Conservation (phyloP, 768 basidiomycete species). For the Amanita molliuscula region DNA sequence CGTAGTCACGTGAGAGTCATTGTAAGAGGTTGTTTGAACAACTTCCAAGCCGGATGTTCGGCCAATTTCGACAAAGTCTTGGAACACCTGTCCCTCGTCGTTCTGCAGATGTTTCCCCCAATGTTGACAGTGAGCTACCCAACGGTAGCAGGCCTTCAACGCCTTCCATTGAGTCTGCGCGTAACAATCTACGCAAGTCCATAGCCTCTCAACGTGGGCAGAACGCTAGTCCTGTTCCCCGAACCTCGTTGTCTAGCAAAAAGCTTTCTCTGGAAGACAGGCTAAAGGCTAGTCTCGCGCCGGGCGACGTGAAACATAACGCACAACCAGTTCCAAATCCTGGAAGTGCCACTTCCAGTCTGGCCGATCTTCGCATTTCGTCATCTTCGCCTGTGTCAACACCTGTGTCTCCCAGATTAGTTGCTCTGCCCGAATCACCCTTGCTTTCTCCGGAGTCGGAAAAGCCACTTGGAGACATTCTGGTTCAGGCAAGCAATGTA, state of each 20-base stretch:
- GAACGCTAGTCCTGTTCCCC: slow-evolving; percentile 23
- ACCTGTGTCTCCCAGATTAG: slow-evolving; percentile 27
- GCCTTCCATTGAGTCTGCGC: slow-evolving; percentile 14
- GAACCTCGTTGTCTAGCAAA: slow-evolving; percentile 9
- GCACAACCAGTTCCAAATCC: background rate
- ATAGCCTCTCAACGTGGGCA: slow-evolving; percentile 38
- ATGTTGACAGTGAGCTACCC: slow-evolving; percentile 14
- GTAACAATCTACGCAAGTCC: slow-evolving; percentile 49
- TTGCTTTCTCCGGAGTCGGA: slow-evolving; percentile 11
- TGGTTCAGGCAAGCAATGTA: background rate
- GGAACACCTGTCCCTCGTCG: slow-evolving; percentile 37
- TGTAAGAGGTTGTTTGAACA: background rate
- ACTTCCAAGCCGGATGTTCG: slow-evolving; percentile 46
- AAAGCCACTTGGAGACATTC: background rate
- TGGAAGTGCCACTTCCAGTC: background rate
- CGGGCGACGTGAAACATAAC: slow-evolving; percentile 5
- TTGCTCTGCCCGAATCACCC: slow-evolving; percentile 34
- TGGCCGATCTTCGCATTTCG: background rate
- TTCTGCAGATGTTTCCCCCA: slow-evolving; percentile 16
- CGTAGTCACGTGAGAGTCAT: background rate
- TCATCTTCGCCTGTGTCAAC: background rate
- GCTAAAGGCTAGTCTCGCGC: slow-evolving; percentile 5
- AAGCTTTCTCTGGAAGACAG: slow-evolving; percentile 8
- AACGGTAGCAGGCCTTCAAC: slow-evolving; percentile 10
- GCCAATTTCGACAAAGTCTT: slow-evolving; percentile 55